A percentile compares a stretch with the other conserved stretches of the same genome.
These are phyloP conservation scores for Fusarium mundagurra DNA, from an alignment of 2,329 filamentous ascomycete species.

Conservation along the genomic window DNA sequence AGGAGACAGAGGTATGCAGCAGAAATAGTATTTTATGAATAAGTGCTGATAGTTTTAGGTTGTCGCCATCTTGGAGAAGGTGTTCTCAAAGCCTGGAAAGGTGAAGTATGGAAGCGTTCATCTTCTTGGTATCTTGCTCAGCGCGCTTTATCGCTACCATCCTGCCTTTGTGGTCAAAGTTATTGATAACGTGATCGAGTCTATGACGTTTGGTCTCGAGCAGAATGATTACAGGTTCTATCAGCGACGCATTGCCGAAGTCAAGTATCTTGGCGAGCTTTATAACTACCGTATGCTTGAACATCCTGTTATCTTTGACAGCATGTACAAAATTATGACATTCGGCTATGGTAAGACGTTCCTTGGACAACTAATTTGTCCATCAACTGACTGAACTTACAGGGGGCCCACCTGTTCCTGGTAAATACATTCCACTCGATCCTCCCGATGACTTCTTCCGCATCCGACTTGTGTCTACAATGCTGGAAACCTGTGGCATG, in stretches of 20 bases:
- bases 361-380: not conserved
- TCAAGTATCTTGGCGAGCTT: conserved; percentile 94
- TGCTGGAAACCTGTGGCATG: conserved; percentile 94
- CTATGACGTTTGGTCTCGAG: conserved; percentile 87
- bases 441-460: conserved; percentile 95
- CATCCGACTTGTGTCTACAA: conserved; percentile 86
- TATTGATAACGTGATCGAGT: conserved; percentile 91
- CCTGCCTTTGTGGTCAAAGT: conserved; percentile 90
- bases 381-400: conserved; percentile 21
- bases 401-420: conserved; percentile 84
- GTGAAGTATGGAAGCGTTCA: conserved; percentile 98
- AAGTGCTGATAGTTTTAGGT: conserved; percentile 56
- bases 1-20: conserved; percentile 78
- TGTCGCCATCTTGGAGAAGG: conserved; percentile 81
- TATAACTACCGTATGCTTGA: conserved; percentile 99
- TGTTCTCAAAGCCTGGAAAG: conserved; percentile 96
- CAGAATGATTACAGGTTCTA: conserved; percentile 98
- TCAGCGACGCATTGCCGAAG: conserved; percentile 91
- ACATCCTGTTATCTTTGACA: conserved; percentile 94
- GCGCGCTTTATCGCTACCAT: conserved; percentile 90
- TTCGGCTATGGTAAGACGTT: conserved; percentile 77
- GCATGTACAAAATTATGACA: conserved; percentile 91
- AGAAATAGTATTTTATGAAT: too few relatives aligned
- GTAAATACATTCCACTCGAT: conserved; percentile 80
- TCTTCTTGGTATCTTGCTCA: conserved; percentile 87